A percentile compares a stretch with the other conserved stretches of the same genome.
Evolutionary conservation across 2,329 filamentous ascomycete species (phyloP).

Genomic region (Paecilomyces sp.): DNA sequence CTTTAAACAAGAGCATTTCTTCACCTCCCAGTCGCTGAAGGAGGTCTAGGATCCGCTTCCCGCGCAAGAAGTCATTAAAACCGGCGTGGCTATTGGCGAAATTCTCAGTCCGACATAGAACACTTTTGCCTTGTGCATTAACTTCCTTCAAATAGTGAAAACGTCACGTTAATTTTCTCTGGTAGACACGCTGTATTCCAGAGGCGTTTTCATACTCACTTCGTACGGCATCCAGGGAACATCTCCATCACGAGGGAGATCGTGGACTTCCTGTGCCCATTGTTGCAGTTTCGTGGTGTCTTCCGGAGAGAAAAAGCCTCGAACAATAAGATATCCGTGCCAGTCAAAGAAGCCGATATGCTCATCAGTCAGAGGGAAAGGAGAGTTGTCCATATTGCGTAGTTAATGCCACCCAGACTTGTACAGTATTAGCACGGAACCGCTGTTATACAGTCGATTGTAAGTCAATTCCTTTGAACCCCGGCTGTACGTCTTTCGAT

Average conservation of each 20-base stretch:
- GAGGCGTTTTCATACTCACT: background rate
- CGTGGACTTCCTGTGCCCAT: conserved; percentile 30
- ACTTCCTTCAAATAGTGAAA: conserved; percentile 15
- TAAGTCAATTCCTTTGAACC: background rate
- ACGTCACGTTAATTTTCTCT: background rate
- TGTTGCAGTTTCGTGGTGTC: conserved; percentile 15
- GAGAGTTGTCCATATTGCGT: background rate
- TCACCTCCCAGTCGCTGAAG: conserved; percentile 28
- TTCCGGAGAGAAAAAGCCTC: conserved; percentile 11
- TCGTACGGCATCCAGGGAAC: conserved; percentile 29
- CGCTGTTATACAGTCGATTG: background rate
- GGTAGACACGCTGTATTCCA: background rate
- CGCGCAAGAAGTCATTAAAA: conserved; percentile 30
- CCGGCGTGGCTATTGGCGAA: conserved; percentile 24
- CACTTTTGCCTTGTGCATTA: conserved; percentile 20
- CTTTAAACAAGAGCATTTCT: conserved; percentile 37
- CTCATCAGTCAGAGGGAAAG: background rate
- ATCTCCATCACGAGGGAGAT: conserved; percentile 21
- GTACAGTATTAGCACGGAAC: background rate
- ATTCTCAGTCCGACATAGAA: conserved; percentile 28
- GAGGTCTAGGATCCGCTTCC: conserved; percentile 19
- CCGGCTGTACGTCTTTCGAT: background rate
- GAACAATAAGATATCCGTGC: conserved; percentile 21
- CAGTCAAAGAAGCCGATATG: background rate
- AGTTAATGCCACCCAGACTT: background rate